phyloP scores from a whole-genome alignment of 2,329 filamentous ascomycete genomes.

The Colletotrichum sp. region DNA sequence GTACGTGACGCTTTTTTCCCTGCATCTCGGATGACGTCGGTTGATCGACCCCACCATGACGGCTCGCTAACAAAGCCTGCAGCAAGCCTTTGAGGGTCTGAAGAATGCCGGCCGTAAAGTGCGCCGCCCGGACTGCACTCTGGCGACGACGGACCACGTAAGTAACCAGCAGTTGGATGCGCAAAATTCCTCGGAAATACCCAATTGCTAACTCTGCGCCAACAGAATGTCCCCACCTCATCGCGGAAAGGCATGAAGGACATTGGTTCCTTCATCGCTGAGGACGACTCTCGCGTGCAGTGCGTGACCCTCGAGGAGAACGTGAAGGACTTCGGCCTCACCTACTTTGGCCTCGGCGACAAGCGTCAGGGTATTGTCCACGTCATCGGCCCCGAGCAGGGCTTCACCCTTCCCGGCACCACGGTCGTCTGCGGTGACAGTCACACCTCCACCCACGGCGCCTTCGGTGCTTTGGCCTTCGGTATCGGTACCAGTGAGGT shows the following conservation, averaged over 20 bases:
- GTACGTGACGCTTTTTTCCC: too few relatives aligned
- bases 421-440: constrained; percentile 98
- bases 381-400: constrained; percentile 97
- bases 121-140: constrained; percentile 92
- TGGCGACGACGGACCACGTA: constrained; percentile 97
- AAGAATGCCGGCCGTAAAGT: constrained; percentile 88
- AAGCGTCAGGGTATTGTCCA: constrained; percentile 98
- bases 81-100: constrained; percentile 97
- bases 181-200: background rate
- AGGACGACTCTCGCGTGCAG: constrained; percentile 91
- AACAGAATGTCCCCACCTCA: constrained; percentile 88
- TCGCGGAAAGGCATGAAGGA: constrained; percentile 93
- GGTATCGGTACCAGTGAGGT: constrained; percentile 98
- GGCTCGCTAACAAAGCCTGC: constrained; percentile 25
- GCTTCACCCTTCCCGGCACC: constrained; percentile 95
- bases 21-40: constrained; percentile 14
- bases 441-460: constrained; percentile 97
- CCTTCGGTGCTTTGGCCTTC: constrained; percentile 92
- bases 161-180: constrained; percentile 33
- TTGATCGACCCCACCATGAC: constrained; percentile 1
- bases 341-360: constrained; percentile 95
- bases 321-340: constrained; percentile 93
- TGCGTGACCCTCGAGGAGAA: constrained; percentile 97
- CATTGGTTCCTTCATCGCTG: constrained; percentile 90
- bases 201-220: background rate